phyloP scores from a whole-genome alignment of 1,139 yeast genomes.

The Blastobotrys petasosporus region DNA sequence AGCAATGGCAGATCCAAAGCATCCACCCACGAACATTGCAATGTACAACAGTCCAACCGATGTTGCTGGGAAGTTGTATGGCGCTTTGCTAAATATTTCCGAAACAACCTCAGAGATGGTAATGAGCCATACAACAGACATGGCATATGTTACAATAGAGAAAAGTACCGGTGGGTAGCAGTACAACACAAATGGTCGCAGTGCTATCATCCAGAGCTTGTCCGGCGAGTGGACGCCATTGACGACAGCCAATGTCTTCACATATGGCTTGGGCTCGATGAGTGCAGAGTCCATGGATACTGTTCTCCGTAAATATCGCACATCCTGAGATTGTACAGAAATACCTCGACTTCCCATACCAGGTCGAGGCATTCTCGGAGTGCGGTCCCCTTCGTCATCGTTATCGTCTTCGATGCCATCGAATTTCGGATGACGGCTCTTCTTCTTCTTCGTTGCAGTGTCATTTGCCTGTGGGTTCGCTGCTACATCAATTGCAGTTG shows the following conservation, averaged over 20 bases:
- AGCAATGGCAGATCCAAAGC: constrained; percentile 50
- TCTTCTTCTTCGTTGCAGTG: constrained; percentile 9
- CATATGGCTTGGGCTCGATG: constrained; percentile 22
- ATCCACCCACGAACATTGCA: constrained; percentile 55
- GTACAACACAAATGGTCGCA: constrained; percentile 50
- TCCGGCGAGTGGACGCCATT: constrained; percentile 47
- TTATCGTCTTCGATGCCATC: constrained; percentile 11
- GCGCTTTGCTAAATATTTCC: constrained; percentile 42
- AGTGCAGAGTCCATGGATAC: constrained; percentile 15
- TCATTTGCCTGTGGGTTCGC: neutral
- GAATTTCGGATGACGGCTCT: constrained; percentile 16
- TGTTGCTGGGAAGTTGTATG: constrained; percentile 45
- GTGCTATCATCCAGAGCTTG: constrained; percentile 52
- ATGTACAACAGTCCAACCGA: constrained; percentile 54
- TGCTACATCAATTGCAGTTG: neutral
- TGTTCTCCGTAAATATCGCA: constrained; percentile 14
- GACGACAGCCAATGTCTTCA: constrained; percentile 27
- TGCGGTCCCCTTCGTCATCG: neutral
- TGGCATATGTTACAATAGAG: constrained; percentile 48
- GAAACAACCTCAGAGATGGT: constrained; percentile 54
- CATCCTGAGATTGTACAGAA: constrained; percentile 11
- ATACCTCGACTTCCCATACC: neutral
- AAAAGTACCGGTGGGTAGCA: constrained; percentile 50
- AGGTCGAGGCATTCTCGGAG: neutral
- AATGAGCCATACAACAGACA: constrained; percentile 60